phyloP scores from a whole-genome alignment of 2,329 filamentous ascomycete genomes.

The Calonectria crousiana region DNA sequence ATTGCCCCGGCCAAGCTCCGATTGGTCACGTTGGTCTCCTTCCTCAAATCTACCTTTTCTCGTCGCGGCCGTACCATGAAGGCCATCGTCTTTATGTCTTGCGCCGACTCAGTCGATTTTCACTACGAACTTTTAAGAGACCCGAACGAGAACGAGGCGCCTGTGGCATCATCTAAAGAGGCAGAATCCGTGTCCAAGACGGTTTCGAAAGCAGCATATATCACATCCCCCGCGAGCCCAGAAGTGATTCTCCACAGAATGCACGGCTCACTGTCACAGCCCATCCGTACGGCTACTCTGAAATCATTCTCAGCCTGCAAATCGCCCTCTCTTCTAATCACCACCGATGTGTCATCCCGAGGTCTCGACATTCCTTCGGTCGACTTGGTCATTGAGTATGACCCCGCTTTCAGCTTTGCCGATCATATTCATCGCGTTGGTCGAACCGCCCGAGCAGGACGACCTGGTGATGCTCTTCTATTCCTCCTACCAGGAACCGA shows the following conservation, averaged over 20 bases:
- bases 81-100: slow-evolving; percentile 95
- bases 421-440: slow-evolving; percentile 97
- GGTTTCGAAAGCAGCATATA: slow-evolving; percentile 75
- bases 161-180: slow-evolving; percentile 47
- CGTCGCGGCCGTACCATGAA: slow-evolving; percentile 95
- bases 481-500: slow-evolving; percentile 93
- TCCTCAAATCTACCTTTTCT: slow-evolving; percentile 88
- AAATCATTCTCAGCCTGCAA: slow-evolving; percentile 80
- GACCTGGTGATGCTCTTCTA: slow-evolving; percentile 85
- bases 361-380: slow-evolving; percentile 96
- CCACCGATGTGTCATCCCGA: slow-evolving; percentile 95
- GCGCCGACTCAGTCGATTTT: slow-evolving; percentile 96
- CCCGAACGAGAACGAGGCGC: slow-evolving; percentile 45
- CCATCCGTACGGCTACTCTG: slow-evolving; percentile 88
- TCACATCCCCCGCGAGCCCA: slow-evolving; percentile 81
- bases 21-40: slow-evolving; percentile 86
- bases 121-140: slow-evolving; percentile 86
- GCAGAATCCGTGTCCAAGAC: slow-evolving; percentile 64
- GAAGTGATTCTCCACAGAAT: slow-evolving; percentile 84
- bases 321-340: slow-evolving; percentile 85
- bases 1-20: slow-evolving; percentile 91
- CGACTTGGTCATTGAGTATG: slow-evolving; percentile 95
- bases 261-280: slow-evolving; percentile 91
- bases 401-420: slow-evolving; percentile 91
- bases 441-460: slow-evolving; percentile 92